Conservation (phyloP, 73 alveolate species). For the Symbiodinium pilosum region DNA sequence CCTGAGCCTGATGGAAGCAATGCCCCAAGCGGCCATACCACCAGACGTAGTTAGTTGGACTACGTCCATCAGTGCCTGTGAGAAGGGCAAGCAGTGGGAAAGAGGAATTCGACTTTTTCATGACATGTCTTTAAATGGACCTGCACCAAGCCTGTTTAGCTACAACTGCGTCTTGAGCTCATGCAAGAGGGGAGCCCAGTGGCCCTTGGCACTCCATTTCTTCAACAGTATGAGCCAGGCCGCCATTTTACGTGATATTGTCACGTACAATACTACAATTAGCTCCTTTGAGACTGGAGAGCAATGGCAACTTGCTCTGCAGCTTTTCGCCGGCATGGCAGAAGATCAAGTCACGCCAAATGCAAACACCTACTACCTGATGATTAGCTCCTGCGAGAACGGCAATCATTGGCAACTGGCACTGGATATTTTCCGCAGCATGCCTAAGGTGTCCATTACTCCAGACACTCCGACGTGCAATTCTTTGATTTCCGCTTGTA, state of each 20-base stretch:
- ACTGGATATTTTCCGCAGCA: neutral
- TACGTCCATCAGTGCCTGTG: neutral
- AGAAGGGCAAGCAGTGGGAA: conserved; percentile 7
- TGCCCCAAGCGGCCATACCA: neutral
- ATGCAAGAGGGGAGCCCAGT: neutral
- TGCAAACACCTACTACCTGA: neutral
- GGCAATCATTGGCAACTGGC: neutral
- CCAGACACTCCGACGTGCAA: neutral
- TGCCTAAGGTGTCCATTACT: neutral
- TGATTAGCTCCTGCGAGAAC: neutral
- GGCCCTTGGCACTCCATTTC: neutral
- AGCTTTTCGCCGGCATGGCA: neutral
- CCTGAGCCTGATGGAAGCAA: neutral
- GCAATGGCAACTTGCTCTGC: neutral
- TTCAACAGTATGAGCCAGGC: neutral
- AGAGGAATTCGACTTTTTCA: neutral
- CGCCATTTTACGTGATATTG: neutral
- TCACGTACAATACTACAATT: neutral
- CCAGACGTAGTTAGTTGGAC: neutral
- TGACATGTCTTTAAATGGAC: neutral
- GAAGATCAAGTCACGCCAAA: neutral
- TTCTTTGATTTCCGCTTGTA: neutral
- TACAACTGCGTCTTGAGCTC: neutral
- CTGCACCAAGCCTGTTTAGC: neutral
- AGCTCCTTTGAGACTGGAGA: neutral